These are phyloP conservation scores for Boletus eberwhitei DNA, from an alignment of 768 basidiomycete genomes.

Conservation along the genomic window DNA sequence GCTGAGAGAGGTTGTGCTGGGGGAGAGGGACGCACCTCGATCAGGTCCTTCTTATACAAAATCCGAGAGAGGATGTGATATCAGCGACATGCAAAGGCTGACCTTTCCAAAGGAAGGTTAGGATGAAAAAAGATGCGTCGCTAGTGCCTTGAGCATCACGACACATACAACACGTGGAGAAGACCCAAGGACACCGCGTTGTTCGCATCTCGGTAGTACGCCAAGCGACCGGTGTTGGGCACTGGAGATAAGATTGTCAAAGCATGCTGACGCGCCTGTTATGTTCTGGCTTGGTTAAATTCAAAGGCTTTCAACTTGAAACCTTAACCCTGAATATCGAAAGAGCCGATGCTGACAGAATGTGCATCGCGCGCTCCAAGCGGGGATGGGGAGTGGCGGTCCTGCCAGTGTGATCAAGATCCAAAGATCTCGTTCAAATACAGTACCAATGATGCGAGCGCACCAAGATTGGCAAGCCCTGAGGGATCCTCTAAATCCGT, in stretches of 20 bases:
- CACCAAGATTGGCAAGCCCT: conserved; percentile 19
- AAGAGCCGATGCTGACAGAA: conserved; percentile 6
- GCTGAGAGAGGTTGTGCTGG: conserved; percentile 21
- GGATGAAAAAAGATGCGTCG: conserved; percentile 21
- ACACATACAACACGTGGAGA: conserved; percentile 30
- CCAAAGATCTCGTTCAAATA: conserved; percentile 14
- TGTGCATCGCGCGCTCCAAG: background rate
- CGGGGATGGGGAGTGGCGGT: background rate
- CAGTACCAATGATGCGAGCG: conserved; percentile 10
- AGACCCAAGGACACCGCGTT: conserved; percentile 31
- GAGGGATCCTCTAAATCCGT: conserved; percentile 14
- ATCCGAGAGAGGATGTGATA: conserved; percentile 14
- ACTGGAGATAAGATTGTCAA: conserved; percentile 21
- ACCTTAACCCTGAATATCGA: conserved; percentile 14
- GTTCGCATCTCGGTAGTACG: conserved; percentile 22
- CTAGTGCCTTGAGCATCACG: conserved; percentile 28
- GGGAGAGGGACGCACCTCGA: conserved; percentile 1
- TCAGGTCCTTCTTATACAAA: conserved; percentile 31
- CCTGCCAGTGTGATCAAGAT: conserved; percentile 12
- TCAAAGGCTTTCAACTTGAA: conserved; percentile 9
- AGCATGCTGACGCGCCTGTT: conserved; percentile 7
- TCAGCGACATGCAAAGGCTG: conserved; percentile 17
- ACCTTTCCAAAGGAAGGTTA: conserved; percentile 20
- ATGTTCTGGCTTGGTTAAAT: conserved; percentile 23
- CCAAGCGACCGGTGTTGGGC: conserved; percentile 9